Conservation (phyloP, 345 rosid species). For the Balakata baccata region DNA sequence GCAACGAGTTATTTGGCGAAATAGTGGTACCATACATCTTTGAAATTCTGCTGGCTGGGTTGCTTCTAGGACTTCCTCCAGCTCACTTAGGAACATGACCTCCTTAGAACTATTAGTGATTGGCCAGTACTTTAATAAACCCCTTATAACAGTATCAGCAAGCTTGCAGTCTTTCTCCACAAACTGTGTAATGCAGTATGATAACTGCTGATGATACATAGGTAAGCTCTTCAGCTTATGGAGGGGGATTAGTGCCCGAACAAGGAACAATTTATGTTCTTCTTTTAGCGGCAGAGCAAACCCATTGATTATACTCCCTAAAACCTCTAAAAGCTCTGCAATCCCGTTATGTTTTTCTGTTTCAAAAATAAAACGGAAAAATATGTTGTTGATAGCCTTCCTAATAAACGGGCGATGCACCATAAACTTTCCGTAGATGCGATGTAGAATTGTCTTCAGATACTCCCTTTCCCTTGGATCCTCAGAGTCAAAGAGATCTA, state of each 20-base stretch:
- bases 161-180: constrained; percentile 74
- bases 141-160: constrained; percentile 58
- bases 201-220: constrained; percentile 67
- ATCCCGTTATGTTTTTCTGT: constrained; percentile 72
- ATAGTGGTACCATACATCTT: constrained; percentile 62
- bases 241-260: constrained; percentile 61
- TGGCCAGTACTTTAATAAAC: constrained; percentile 65
- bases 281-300: constrained; percentile 74
- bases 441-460: constrained; percentile 63
- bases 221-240: constrained; percentile 69
- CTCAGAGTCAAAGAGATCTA: constrained; percentile 69
- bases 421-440: constrained; percentile 71
- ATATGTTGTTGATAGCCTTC: constrained; percentile 64
- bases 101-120: constrained; percentile 69
- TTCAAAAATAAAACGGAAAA: constrained; percentile 60
- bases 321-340: constrained; percentile 64
- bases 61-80: constrained; percentile 72
- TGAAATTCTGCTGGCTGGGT: constrained; percentile 69
- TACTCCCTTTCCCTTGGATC: constrained; percentile 74
- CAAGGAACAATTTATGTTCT: constrained; percentile 67
- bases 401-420: constrained; percentile 70
- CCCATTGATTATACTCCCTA: constrained; percentile 75
- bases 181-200: constrained; percentile 61
- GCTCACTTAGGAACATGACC: constrained; percentile 65
- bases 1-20: constrained; percentile 62